Percentiles rank a stretch among this genome's conserved stretches.
These are phyloP conservation scores for Populus hybrid DNA, from an alignment of 441 rosid species.

Conservation along the genomic window DNA sequence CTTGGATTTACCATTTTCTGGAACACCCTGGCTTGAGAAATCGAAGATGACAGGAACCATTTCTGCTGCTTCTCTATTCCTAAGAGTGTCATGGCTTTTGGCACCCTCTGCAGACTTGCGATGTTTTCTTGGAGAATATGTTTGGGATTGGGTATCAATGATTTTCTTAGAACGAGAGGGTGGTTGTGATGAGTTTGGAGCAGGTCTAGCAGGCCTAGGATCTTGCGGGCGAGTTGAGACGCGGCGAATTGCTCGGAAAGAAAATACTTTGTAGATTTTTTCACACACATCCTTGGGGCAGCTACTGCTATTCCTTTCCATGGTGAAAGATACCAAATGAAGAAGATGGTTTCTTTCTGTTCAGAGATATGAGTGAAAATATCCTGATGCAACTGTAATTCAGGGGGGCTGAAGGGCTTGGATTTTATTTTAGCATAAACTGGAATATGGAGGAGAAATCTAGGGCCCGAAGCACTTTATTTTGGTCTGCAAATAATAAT, in stretches of 20 bases:
- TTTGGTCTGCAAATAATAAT: neutral
- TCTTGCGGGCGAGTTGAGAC: slow-evolving; percentile 10
- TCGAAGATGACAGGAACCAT: slow-evolving; percentile 14
- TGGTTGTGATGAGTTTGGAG: slow-evolving; percentile 7
- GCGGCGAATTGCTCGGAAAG: slow-evolving; percentile 20
- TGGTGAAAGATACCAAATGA: neutral
- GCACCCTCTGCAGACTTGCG: neutral
- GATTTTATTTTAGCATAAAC: neutral
- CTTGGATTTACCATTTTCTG: slow-evolving; percentile 2
- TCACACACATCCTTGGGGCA: slow-evolving; percentile 18
- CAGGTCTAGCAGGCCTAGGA: neutral
- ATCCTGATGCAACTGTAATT: neutral
- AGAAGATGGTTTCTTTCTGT: neutral
- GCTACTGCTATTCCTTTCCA: slow-evolving; percentile 27
- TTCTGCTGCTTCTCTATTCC: neutral
- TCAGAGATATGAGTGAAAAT: neutral
- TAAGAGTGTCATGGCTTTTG: neutral
- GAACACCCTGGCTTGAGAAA: neutral
- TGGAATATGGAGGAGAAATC: neutral
- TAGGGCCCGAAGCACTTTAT: neutral
- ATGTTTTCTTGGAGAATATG: neutral
- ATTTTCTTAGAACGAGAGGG: neutral
- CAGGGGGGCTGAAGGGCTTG: neutral
- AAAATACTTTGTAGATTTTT: slow-evolving; percentile 29
- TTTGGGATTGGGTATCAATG: neutral